Percentiles rank a stretch among this genome's conserved stretches.
Conservation (phyloP, 768 basidiomycete genomes). For the Roridomyces roridus region DNA sequence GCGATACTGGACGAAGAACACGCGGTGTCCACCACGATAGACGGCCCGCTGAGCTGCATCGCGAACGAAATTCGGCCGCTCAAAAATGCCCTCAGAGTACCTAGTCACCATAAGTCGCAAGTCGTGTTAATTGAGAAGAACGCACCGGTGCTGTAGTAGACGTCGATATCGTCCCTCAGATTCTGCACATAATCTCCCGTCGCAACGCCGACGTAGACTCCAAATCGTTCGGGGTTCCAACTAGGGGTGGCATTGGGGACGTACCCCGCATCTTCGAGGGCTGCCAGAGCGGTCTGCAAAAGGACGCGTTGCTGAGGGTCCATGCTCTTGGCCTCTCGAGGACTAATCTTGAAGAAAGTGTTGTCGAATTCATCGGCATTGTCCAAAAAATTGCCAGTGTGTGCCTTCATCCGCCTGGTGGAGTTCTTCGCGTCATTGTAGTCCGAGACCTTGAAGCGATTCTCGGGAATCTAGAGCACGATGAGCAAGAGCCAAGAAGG, state of each 20-base stretch:
- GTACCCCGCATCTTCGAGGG: slow-evolving; percentile 74
- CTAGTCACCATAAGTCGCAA: slow-evolving; percentile 36
- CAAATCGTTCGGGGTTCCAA: slow-evolving; percentile 60
- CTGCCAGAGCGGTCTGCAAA: slow-evolving; percentile 69
- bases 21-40: slow-evolving; percentile 74
- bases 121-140: not conserved
- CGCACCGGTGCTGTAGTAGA: slow-evolving; percentile 74
- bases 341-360: slow-evolving; percentile 74
- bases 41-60: slow-evolving; percentile 72
- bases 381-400: slow-evolving; percentile 69
- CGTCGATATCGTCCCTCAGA: slow-evolving; percentile 63
- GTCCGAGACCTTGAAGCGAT: slow-evolving; percentile 57
- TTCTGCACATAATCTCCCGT: slow-evolving; percentile 77
- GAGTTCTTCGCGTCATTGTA: slow-evolving; percentile 39
- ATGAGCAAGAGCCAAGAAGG: not conserved
- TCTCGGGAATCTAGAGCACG: slow-evolving; percentile 59
- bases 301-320: slow-evolving; percentile 78
- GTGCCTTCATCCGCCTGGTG: slow-evolving; percentile 54
- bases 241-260: slow-evolving; percentile 60
- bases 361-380: slow-evolving; percentile 68
- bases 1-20: slow-evolving; percentile 77
- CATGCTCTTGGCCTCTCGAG: slow-evolving; percentile 77
- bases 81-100: slow-evolving; percentile 69
- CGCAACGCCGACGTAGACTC: slow-evolving; percentile 69
- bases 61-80: slow-evolving; percentile 76